Conservation (phyloP, 768 basidiomycete species). For the Phaffia tasmanica region DNA sequence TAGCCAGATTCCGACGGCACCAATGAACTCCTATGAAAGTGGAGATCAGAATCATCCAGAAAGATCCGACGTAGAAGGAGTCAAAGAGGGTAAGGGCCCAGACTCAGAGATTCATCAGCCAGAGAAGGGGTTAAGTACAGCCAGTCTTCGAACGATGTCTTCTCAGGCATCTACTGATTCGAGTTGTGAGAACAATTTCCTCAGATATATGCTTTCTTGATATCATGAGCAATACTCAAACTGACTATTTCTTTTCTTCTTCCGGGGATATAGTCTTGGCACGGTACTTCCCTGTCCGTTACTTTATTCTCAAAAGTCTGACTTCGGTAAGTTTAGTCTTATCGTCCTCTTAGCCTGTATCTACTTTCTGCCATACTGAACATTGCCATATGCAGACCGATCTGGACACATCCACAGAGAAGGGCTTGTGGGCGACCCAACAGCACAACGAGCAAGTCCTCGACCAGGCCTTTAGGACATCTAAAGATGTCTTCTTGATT, state of each 20-base stretch:
- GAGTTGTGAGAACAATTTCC: conserved; percentile 38
- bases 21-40: neutral
- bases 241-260: neutral
- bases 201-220: neutral
- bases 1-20: neutral
- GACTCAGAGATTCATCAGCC: conserved; percentile 14
- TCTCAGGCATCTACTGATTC: conserved; percentile 75
- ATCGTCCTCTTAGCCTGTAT: neutral
- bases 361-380: neutral
- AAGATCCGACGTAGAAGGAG: conserved; percentile 17
- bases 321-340: neutral
- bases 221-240: neutral
- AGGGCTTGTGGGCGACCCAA: conserved; percentile 83
- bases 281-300: conserved; percentile 71
- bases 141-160: conserved; percentile 9
- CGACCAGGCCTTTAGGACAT: conserved; percentile 87
- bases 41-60: neutral
- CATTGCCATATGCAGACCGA: conserved; percentile 30
- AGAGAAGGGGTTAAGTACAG: conserved; percentile 30
- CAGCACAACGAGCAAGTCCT: conserved; percentile 61
- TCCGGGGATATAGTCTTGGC: conserved; percentile 42
- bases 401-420: conserved; percentile 43
- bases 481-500: conserved; percentile 72
- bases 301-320: conserved; percentile 52
- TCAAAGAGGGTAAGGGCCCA: conserved; percentile 27